Evolutionary conservation across 768 basidiomycete genomes (phyloP).

Genomic region (Boletus vinaceobasis): DNA sequence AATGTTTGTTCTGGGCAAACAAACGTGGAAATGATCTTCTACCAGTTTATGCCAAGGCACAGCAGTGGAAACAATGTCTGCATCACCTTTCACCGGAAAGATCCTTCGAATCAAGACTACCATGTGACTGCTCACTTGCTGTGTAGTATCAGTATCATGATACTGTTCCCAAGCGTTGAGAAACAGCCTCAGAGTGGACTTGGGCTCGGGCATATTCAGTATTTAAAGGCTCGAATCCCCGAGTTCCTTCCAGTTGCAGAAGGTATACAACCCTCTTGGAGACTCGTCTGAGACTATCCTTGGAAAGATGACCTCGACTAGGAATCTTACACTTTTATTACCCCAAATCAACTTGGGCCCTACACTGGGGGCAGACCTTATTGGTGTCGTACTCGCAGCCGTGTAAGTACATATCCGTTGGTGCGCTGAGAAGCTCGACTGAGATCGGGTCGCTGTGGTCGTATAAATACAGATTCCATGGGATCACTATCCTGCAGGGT

Average conservation of each 20-base stretch:
- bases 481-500: not conserved
- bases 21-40: no score
- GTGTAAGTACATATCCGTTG: not conserved
- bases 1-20: no score
- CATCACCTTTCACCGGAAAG: no score
- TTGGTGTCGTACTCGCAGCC: not conserved
- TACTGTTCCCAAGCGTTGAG: not conserved
- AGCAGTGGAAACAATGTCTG: no score
- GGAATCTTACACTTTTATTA: no score
- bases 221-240: no score
- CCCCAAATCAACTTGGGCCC: not conserved
- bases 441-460: not conserved
- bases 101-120: no score
- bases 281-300: not conserved
- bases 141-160: no score
- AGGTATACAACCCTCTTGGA: not conserved
- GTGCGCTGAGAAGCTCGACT: not conserved
- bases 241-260: not conserved
- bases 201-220: not conserved
- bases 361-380: not conserved
- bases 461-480: not conserved
- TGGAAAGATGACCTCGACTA: not conserved
- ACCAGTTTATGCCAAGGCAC: no score
- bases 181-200: no score
- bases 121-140: no score